These are phyloP conservation scores for Oryza meridionalis DNA, from an alignment of 176 grass and related monocot species.

Conservation along the genomic window DNA sequence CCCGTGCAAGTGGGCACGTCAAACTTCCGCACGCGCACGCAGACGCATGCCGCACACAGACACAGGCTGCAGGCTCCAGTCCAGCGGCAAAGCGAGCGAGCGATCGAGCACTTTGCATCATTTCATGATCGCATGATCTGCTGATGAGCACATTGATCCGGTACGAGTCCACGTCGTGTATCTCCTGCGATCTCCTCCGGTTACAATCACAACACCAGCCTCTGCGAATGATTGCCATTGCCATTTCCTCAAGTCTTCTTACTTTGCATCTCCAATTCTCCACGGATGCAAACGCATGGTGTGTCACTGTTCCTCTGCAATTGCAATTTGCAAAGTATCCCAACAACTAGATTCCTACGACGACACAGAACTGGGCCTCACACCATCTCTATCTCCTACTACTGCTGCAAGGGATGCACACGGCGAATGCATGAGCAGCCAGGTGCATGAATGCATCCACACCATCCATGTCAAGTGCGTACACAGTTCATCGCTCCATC, in stretches of 20 bases:
- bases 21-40: neutral
- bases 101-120: neutral
- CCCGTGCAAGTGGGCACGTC: neutral
- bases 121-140: neutral
- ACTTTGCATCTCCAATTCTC: neutral
- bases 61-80: neutral
- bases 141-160: neutral
- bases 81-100: neutral
- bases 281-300: neutral
- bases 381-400: neutral
- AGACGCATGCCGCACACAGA: neutral
- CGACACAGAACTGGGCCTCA: neutral
- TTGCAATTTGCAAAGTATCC: constrained; percentile 32
- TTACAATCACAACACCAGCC: neutral
- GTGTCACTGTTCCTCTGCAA: neutral
- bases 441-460: constrained; percentile 10
- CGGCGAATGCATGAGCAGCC: constrained; percentile 36
- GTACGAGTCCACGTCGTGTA: constrained; percentile 31
- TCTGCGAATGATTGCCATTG: constrained; percentile 16
- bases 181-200: neutral
- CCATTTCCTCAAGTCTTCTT: neutral
- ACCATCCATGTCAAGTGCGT: neutral
- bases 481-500: neutral
- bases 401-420: neutral
- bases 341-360: constrained; percentile 50